Conservation (phyloP, 129 eudicot species). For the Escallonia rubra region DNA sequence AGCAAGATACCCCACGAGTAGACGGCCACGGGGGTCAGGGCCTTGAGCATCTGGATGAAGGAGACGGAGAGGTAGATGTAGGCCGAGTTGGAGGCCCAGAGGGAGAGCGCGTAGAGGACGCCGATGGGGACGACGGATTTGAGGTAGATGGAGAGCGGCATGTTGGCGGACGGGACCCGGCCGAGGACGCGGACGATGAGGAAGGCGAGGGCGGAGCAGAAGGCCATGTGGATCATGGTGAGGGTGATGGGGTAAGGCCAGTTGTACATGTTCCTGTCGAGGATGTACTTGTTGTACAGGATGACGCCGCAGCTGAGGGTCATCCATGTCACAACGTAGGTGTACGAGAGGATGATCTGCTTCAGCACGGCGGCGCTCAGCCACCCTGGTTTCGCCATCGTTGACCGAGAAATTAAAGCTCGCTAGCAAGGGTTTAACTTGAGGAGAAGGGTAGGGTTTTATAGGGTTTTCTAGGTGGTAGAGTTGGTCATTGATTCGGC, state of each 20-base stretch:
- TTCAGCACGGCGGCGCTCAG: constrained; percentile 21
- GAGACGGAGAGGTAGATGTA: constrained; percentile 65
- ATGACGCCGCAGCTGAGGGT: constrained; percentile 47
- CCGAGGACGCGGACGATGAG: constrained; percentile 28
- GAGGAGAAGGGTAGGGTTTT: too few species aligned
- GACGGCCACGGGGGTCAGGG: constrained; percentile 71
- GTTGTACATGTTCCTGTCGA: constrained; percentile 54
- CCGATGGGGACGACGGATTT: constrained; percentile 69
- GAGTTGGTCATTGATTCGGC: too few species aligned
- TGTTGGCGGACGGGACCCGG: constrained; percentile 49
- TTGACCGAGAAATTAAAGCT: too few species aligned
- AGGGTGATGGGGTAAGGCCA: constrained; percentile 67
- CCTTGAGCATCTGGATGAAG: constrained; percentile 69
- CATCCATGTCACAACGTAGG: constrained; percentile 45
- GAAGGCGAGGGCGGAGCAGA: constrained; percentile 53
- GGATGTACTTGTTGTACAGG: constrained; percentile 63
- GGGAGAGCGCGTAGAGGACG: constrained; percentile 38
- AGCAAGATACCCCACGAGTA: constrained; percentile 41
- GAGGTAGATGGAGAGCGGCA: constrained; percentile 46
- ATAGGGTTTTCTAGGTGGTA: too few species aligned
- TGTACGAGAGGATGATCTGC: constrained; percentile 41
- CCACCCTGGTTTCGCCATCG: too few species aligned
- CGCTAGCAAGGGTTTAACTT: too few species aligned
- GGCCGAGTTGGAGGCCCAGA: constrained; percentile 71
- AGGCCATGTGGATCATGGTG: constrained; percentile 67